A percentile compares a stretch with the other conserved stretches of the same genome.
phyloP scores from a whole-genome alignment of 1,284 basidiomycete species.

The Cystobasidium slooffiae region DNA sequence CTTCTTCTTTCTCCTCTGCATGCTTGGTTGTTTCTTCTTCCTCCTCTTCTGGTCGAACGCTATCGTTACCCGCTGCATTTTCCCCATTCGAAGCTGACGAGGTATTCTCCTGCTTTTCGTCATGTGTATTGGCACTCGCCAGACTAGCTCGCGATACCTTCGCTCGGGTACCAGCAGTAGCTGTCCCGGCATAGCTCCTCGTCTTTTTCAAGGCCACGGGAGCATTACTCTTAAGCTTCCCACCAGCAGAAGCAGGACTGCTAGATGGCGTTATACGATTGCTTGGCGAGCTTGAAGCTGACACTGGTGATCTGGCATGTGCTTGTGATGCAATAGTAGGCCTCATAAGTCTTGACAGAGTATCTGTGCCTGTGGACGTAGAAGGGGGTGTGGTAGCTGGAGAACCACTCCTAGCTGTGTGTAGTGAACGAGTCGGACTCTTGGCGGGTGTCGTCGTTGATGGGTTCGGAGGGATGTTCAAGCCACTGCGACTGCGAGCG shows the following conservation, averaged over 20 bases:
- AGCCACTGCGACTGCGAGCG: not conserved
- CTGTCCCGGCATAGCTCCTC: slow-evolving; percentile 3
- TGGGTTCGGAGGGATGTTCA: not conserved
- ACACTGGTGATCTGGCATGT: not conserved
- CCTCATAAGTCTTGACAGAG: slow-evolving; percentile 19
- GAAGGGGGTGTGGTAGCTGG: slow-evolving; percentile 9
- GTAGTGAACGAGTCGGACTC: not conserved
- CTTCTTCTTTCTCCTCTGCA: not conserved
- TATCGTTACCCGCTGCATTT: not conserved
- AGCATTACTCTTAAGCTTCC: not conserved
- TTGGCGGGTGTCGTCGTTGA: not conserved
- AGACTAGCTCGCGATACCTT: slow-evolving; percentile 4
- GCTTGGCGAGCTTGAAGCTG: not conserved
- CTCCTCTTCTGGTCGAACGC: not conserved
- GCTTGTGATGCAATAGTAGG: slow-evolving; percentile 33
- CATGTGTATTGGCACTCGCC: not conserved
- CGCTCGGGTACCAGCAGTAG: not conserved
- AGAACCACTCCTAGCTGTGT: not conserved
- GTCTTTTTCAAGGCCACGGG: not conserved
- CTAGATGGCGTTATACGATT: too few species aligned
- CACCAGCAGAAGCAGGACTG: too few species aligned
- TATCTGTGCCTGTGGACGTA: slow-evolving; percentile 9
- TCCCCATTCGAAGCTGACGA: not conserved
- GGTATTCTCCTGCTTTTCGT: not conserved
- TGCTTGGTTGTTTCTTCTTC: not conserved